Base-by-base conservation (phyloP, 1,284 basidiomycete species). In the Pterulicium gracile region DNA sequence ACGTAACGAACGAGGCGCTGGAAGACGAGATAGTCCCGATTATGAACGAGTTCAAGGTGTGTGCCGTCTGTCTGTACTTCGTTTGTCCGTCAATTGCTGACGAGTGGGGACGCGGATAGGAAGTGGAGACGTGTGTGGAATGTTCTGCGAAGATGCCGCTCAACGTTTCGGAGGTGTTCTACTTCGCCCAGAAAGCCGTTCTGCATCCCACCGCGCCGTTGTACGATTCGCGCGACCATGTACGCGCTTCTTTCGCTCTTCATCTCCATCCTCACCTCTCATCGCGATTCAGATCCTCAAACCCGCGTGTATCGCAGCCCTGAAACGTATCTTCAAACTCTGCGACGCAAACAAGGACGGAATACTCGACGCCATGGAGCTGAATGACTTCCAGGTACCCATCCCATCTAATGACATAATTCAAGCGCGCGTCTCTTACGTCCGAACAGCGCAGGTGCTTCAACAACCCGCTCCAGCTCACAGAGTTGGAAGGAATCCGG, bases 151-250 rank as follows among this genome's bases (percentile, higher is more conserved):
- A 87, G 56, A 70, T 87, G 44, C 84, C 88, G 18, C 64, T 94
- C 50, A 98, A 98, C 65, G 87, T 98, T 44, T 94, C 92, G 23
- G 95, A 97, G 63, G 91, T 97, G n/a, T 96, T 98, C 68, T 98
- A 96, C 65, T 98, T 97, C 63, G 95, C 96, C 0, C 95, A 97
- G 65, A 98, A 97, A 61, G 96, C 96, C 3, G 96, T 98, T 20
- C 71, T 98, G 14, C 92, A 98, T 62, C 95, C 96, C 1, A 96
- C 94, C 3, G 95, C 96, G 4, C 95, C 95, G 3, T 68, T 98
- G 19, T 98, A 98, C 63, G 95, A 98, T 64, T 96, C 93, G 4
- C 73, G 93, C 59, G 89, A 96, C 58, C 95, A 98, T 66, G 88
- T 90, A 58, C 45, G 70, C 20, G 52, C 49, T 43, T 42, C n/a